phyloP scores from a whole-genome alignment of 2,329 filamentous ascomycete genomes.

The Verticillium tricorpus region DNA sequence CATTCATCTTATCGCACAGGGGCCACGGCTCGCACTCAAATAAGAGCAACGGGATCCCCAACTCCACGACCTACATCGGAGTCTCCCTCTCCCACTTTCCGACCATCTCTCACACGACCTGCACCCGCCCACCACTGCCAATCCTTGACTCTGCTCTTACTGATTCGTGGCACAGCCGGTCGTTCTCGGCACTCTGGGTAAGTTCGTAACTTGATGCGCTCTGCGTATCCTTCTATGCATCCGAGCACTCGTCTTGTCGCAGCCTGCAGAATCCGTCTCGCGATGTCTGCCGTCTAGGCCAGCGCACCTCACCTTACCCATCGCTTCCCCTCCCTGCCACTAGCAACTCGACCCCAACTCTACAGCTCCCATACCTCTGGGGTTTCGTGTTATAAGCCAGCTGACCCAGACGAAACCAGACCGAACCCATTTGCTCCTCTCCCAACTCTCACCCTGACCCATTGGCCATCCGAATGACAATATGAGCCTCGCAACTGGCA shows the following conservation, averaged over 20 bases:
- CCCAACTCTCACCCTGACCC: neutral
- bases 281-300: neutral
- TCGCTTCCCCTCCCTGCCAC: neutral
- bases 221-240: neutral
- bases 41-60: neutral
- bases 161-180: neutral
- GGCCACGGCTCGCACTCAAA: neutral
- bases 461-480: slow-evolving; percentile 3
- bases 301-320: neutral
- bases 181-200: neutral
- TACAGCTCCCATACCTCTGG: neutral
- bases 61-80: neutral
- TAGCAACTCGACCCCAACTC: neutral
- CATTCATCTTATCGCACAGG: no score
- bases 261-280: neutral
- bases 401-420: neutral
- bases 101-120: neutral
- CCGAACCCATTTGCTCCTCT: neutral
- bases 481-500: slow-evolving; percentile 21
- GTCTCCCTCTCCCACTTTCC: neutral
- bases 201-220: neutral
- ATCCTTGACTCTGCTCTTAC: neutral
- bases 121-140: neutral
- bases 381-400: neutral
- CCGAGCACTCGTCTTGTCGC: neutral